Percentiles rank a stretch among this genome's conserved stretches.
Conservation (phyloP, 768 basidiomycete genomes). For the Tubosaeta sp. region DNA sequence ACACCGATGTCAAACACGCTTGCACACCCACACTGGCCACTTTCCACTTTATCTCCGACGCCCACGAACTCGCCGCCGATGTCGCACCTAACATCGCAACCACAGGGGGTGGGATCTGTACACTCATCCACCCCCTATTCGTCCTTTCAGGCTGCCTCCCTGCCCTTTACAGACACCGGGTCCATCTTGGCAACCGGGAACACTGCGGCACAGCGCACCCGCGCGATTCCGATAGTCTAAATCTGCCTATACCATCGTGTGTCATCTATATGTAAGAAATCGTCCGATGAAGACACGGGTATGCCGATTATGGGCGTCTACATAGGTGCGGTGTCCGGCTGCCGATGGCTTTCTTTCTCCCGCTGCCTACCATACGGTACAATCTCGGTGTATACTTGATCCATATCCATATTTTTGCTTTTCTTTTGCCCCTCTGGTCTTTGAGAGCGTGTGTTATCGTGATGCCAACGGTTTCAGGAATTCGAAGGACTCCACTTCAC, state of each 20-base stretch:
- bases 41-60: neutral
- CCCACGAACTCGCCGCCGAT: neutral
- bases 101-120: neutral
- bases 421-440: neutral
- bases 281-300: neutral
- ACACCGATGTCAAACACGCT: neutral
- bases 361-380: neutral
- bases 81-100: slow-evolving; percentile 1
- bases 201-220: slow-evolving; percentile 2
- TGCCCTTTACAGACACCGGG: slow-evolving; percentile 7
- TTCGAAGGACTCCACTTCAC: neutral
- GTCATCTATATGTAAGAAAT: neutral
- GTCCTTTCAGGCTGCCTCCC: slow-evolving; percentile 2
- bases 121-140: neutral
- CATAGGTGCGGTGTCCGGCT: neutral
- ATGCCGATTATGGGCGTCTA: neutral
- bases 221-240: slow-evolving; percentile 21
- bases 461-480: neutral
- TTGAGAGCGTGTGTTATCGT: too few species aligned
- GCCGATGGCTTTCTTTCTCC: neutral
- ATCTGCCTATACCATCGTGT: neutral
- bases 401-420: neutral
- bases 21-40: slow-evolving; percentile 8
- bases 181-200: slow-evolving; percentile 8
- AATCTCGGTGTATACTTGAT: too few species aligned